Evolutionary conservation across 495 filamentous ascomycete genomes (phyloP).

Genomic region (Talaromyces trachyspermus): DNA sequence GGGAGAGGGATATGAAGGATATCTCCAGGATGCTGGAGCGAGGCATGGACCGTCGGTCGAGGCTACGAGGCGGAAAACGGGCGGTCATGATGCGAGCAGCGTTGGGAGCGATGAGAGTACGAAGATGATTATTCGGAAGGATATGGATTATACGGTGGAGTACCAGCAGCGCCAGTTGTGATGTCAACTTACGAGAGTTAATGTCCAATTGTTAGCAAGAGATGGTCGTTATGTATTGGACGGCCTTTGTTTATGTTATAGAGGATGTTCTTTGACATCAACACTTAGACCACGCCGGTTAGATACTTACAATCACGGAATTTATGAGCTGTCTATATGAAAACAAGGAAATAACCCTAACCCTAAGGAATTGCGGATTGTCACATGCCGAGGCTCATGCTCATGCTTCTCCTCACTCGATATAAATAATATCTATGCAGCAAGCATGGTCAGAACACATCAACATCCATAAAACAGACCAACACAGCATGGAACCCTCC

Average conservation of each 20-base stretch:
- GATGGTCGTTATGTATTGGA: no score
- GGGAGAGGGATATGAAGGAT: slow-evolving; percentile 1
- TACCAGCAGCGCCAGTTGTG: slow-evolving; percentile 10
- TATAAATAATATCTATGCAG: neutral
- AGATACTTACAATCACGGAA: no score
- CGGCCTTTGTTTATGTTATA: no score
- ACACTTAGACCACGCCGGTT: no score
- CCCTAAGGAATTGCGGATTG: no score
- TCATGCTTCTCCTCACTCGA: neutral
- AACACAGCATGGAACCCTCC: slow-evolving; percentile 6
- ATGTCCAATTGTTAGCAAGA: no score
- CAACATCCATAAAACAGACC: neutral
- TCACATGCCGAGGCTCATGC: slow-evolving; percentile 8
- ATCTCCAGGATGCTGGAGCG: neutral
- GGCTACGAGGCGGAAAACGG: slow-evolving; percentile 6
- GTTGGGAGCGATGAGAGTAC: slow-evolving; percentile 21
- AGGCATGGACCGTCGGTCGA: neutral
- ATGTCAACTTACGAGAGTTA: no score
- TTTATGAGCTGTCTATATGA: neutral
- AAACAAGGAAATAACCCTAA: no score
- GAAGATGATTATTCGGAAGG: slow-evolving; percentile 42
- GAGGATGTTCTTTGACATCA: no score
- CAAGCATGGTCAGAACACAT: no score
- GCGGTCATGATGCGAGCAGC: slow-evolving; percentile 18
- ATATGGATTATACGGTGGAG: slow-evolving; percentile 34